These are phyloP conservation scores for Gossypium anomalum DNA, from an alignment of 345 rosid species.

Conservation along the genomic window DNA sequence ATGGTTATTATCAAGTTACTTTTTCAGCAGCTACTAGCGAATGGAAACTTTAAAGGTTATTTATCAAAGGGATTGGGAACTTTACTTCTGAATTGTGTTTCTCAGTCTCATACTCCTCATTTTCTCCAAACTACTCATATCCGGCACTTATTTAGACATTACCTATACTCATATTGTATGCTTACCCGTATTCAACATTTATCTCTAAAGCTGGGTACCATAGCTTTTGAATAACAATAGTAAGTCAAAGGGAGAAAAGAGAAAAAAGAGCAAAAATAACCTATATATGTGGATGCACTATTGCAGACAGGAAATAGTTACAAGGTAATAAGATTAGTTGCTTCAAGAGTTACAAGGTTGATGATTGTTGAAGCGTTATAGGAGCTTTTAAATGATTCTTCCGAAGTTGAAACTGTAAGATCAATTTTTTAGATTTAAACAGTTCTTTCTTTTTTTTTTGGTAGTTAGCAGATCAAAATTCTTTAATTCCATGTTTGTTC, in stretches of 20 bases:
- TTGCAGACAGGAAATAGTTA: too few species aligned
- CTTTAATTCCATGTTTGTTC: neutral
- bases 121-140: neutral
- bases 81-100: constrained; percentile 1
- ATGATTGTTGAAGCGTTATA: too few species aligned
- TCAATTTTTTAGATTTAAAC: neutral
- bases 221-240: neutral
- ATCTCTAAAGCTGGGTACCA: neutral
- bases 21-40: neutral
- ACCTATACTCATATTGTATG: neutral
- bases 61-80: neutral
- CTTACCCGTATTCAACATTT: neutral
- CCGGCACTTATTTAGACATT: neutral
- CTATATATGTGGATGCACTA: neutral
- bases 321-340: too few species aligned
- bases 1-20: constrained; percentile 1
- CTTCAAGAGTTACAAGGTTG: too few species aligned
- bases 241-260: neutral
- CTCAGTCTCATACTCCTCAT: neutral
- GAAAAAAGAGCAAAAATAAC: neutral
- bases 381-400: too few species aligned
- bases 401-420: neutral
- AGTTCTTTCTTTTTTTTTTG: neutral
- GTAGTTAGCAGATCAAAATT: neutral
- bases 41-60: neutral